Percentiles rank a stretch among this genome's conserved stretches.
phyloP scores from a whole-genome alignment of 2,329 filamentous ascomycete species.

The Emydomyces testavorans region DNA sequence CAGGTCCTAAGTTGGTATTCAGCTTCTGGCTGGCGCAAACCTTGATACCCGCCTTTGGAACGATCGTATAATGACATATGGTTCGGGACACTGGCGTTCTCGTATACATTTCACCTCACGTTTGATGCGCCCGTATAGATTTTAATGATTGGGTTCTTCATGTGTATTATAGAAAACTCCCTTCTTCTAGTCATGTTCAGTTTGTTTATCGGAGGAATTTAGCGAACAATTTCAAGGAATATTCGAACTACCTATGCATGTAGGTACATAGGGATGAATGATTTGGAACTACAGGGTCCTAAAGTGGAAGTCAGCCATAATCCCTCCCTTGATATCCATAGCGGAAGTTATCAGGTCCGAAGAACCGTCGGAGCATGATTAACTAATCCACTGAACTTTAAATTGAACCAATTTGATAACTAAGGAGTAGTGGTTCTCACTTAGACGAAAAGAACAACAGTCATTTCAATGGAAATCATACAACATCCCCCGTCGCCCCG shows the following conservation, averaged over 20 bases:
- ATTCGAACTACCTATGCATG: no score
- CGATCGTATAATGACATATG: slow-evolving; percentile 41
- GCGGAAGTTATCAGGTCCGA: no score
- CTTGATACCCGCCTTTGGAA: slow-evolving; percentile 83
- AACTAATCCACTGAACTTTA: no score
- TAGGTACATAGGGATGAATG: background rate
- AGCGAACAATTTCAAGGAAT: background rate
- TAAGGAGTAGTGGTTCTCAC: no score
- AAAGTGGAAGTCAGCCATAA: no score
- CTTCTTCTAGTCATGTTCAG: slow-evolving; percentile 1
- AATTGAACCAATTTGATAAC: no score
- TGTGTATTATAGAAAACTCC: slow-evolving; percentile 11
- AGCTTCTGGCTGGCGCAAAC: slow-evolving; percentile 99
- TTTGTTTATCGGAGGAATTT: slow-evolving; percentile 3
- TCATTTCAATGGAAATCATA: no score
- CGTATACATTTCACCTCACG: background rate
- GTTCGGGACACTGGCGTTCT: background rate
- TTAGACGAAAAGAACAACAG: no score
- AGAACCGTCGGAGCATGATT: no score
- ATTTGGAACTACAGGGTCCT: no score
- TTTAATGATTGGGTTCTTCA: background rate
- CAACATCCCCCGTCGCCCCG: no score
- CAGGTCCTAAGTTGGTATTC: slow-evolving; percentile 95
- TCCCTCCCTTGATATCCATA: no score
- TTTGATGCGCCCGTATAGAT: background rate